Percentiles rank a stretch among this genome's conserved stretches.
Evolutionary conservation across 352 stramenopile genomes (phyloP).

Genomic region (Phytophthora brassicae): DNA sequence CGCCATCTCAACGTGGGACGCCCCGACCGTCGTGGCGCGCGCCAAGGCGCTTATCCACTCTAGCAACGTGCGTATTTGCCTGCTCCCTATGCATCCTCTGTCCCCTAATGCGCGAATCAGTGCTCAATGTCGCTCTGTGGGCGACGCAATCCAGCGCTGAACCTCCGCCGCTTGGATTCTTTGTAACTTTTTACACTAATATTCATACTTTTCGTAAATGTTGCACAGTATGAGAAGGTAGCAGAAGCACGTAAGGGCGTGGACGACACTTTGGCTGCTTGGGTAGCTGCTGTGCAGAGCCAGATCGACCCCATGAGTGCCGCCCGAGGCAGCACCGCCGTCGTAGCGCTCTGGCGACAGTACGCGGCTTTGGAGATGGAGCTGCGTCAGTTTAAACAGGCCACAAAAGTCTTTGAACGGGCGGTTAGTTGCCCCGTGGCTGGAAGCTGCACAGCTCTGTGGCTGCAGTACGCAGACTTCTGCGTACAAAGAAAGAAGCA

Average conservation of each 20-base stretch:
- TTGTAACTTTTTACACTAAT: conserved; percentile 13
- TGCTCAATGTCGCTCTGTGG: conserved; percentile 10
- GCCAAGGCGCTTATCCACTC: conserved; percentile 73
- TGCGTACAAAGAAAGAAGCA: conserved; percentile 76
- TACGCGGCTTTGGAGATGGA: conserved; percentile 82
- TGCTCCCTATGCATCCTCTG: conserved; percentile 2
- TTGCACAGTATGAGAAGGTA: conserved; percentile 68
- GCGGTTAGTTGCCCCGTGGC: conserved; percentile 57
- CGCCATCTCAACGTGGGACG: conserved; percentile 45
- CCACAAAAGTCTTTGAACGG: conserved; percentile 76
- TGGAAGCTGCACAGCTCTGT: conserved; percentile 36
- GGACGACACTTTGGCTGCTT: conserved; percentile 47
- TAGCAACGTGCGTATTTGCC: conserved; percentile 67
- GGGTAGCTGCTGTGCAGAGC: conserved; percentile 30
- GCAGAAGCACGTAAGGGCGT: conserved; percentile 52
- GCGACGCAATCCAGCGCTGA: not conserved
- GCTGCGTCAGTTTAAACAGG: conserved; percentile 83
- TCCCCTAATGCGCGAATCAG: not conserved
- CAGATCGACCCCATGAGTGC: conserved; percentile 12
- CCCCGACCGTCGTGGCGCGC: conserved; percentile 48
- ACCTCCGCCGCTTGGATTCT: not conserved
- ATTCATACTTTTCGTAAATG: conserved; percentile 2
- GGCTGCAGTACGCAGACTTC: conserved; percentile 73
- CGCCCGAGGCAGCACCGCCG: conserved; percentile 22
- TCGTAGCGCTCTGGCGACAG: conserved; percentile 51